A percentile compares a stretch with the other conserved stretches of the same genome.
Evolutionary conservation across 1,284 basidiomycete genomes (phyloP).

Genomic region (Marasmius tenuissimus): DNA sequence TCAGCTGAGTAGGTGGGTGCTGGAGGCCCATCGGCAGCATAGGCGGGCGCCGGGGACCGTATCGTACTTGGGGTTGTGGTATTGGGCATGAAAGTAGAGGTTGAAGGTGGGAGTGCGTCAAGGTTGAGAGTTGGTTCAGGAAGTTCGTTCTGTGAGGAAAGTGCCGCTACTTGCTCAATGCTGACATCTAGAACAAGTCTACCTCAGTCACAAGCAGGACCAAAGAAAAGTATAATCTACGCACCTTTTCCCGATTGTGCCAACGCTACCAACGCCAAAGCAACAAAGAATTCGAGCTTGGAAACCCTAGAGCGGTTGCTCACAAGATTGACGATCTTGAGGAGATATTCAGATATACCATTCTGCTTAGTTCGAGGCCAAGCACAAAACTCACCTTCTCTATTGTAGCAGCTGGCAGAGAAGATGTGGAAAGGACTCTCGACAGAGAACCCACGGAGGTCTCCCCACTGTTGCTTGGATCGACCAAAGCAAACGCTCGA

Average conservation of each 20-base stretch:
- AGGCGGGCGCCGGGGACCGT: conserved; percentile 21
- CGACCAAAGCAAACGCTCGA: conserved; percentile 70
- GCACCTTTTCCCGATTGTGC: conserved; percentile 81
- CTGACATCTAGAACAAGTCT: conserved; percentile 56
- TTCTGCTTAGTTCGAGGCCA: background rate
- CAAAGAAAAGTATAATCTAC: conserved; percentile 6
- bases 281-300: conserved; percentile 85
- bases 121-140: conserved; percentile 71
- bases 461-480: conserved; percentile 66
- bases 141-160: conserved; percentile 69
- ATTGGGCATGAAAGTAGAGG: conserved; percentile 47
- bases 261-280: conserved; percentile 81
- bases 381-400: conserved; percentile 60
- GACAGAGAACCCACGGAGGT: conserved; percentile 81
- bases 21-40: conserved; percentile 18
- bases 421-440: conserved; percentile 73
- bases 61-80: conserved; percentile 32
- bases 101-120: conserved; percentile 49
- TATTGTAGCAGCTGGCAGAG: conserved; percentile 76
- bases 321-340: conserved; percentile 80
- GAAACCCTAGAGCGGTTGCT: conserved; percentile 77
- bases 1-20: conserved; percentile 55
- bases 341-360: background rate
- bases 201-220: conserved; percentile 10
- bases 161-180: conserved; percentile 77